Percentiles rank a stretch among this genome's conserved stretches.
Evolutionary conservation across 164 flowering plant genomes (phyloP).

Genomic region (Vitis rupestris): DNA sequence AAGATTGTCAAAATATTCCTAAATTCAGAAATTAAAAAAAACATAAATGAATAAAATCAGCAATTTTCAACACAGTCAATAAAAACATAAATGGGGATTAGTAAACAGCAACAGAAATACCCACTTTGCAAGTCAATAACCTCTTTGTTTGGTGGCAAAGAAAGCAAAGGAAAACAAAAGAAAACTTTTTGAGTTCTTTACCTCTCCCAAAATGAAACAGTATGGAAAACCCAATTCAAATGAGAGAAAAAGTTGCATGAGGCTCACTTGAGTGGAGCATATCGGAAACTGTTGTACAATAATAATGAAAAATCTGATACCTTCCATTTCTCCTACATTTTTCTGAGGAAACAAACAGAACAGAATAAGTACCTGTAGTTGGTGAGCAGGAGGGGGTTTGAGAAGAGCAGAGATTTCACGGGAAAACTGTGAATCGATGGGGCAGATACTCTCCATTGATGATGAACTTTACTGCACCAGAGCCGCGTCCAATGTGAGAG

Average conservation of each 20-base stretch:
- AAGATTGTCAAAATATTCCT: conserved; percentile 78
- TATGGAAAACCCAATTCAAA: too few relatives aligned
- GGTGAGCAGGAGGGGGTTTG: conserved; percentile 50
- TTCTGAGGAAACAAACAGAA: neutral
- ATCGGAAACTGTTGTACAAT: too few relatives aligned
- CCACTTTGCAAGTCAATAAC: neutral
- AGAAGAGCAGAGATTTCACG: conserved; percentile 68
- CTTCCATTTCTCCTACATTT: too few relatives aligned
- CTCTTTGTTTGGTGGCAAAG: neutral
- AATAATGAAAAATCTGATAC: too few relatives aligned
- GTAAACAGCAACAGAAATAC: neutral
- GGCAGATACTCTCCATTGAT: conserved; percentile 39
- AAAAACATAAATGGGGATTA: neutral
- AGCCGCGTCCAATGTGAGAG: too few relatives aligned
- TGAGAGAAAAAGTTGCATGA: too few relatives aligned
- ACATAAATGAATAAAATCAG: neutral
- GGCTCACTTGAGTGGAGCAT: too few relatives aligned
- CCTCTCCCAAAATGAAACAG: too few relatives aligned
- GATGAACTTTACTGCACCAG: neutral
- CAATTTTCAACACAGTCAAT: neutral
- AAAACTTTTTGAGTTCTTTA: neutral
- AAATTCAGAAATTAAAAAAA: conserved; percentile 1
- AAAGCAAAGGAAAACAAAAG: neutral
- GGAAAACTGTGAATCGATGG: conserved; percentile 41
- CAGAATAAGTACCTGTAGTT: conserved; percentile 48